A percentile compares a stretch with the other conserved stretches of the same genome.
Evolutionary conservation across 495 filamentous ascomycete genomes (phyloP).

Genomic region (Lentithecium fluviatile): DNA sequence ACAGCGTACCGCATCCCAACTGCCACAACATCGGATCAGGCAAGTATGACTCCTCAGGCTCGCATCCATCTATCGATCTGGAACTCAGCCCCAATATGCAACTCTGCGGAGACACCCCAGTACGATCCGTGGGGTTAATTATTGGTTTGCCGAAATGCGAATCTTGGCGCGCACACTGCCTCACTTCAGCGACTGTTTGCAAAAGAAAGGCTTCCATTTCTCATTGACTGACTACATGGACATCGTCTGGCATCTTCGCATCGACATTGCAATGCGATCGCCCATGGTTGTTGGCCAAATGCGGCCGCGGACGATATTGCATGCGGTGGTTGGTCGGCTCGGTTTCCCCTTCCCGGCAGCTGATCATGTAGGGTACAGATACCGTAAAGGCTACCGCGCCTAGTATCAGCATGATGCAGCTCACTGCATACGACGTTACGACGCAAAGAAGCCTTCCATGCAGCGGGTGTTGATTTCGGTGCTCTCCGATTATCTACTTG

Average conservation of each 20-base stretch:
- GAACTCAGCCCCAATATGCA: conserved; percentile 6
- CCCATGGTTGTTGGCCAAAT: too few relatives aligned
- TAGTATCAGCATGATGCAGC: not conserved
- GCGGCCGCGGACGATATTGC: too few relatives aligned
- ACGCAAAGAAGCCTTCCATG: not conserved
- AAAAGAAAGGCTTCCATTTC: not conserved
- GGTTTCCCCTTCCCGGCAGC: not conserved
- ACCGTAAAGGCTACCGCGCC: not conserved
- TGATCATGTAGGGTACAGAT: not conserved
- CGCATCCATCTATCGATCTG: not conserved
- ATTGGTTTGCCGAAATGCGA: conserved; percentile 4
- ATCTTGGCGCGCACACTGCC: conserved; percentile 12
- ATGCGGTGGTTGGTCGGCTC: too few relatives aligned
- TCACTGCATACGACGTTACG: not conserved
- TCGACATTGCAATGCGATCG: too few relatives aligned
- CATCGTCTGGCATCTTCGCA: not conserved
- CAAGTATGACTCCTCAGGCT: conserved; percentile 13
- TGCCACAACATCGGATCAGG: conserved; percentile 5
- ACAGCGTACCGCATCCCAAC: not conserved
- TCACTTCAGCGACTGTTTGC: not conserved
- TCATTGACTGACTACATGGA: not conserved
- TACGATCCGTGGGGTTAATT: conserved; percentile 1
- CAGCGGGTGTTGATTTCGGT: not conserved
- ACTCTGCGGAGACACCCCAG: not conserved
- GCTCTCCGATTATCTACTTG: not conserved